Percentiles rank a stretch among this genome's conserved stretches.
These are phyloP conservation scores for Dictyostelium gargantuum DNA, from an alignment of 208 protist genomes.

Conservation along the genomic window DNA sequence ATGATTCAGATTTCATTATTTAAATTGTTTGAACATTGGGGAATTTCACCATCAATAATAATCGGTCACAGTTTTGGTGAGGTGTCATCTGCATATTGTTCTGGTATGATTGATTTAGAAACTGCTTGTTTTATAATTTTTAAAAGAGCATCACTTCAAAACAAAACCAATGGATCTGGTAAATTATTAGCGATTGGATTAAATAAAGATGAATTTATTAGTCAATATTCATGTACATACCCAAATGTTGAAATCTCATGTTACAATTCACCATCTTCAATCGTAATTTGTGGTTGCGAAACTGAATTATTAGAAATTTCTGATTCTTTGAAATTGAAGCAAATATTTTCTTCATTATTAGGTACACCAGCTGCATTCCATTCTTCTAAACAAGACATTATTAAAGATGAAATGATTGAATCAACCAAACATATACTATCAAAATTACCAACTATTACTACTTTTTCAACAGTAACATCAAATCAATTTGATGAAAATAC, in stretches of 20 bases:
- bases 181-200: constrained; percentile 36
- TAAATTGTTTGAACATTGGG: neutral
- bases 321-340: neutral
- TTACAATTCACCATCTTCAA: constrained; percentile 9
- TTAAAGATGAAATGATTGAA: neutral
- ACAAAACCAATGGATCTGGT: constrained; percentile 20
- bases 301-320: neutral
- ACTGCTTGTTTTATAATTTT: neutral
- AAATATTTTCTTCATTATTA: neutral
- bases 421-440: neutral
- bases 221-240: neutral
- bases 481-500: neutral
- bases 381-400: neutral
- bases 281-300: constrained; percentile 20
- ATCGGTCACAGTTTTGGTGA: constrained; percentile 48
- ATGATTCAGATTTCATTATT: neutral
- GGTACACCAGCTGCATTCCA: neutral
- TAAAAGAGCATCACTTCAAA: neutral
- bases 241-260: constrained; percentile 10
- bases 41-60: neutral
- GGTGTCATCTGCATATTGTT: neutral
- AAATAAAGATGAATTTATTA: neutral
- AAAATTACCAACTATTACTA: neutral
- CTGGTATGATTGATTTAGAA: neutral
- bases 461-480: neutral